Evolutionary conservation across 225 moss, liverwort and hornwort genomes (phyloP).

Genomic region (Marchantia polymorpha): DNA sequence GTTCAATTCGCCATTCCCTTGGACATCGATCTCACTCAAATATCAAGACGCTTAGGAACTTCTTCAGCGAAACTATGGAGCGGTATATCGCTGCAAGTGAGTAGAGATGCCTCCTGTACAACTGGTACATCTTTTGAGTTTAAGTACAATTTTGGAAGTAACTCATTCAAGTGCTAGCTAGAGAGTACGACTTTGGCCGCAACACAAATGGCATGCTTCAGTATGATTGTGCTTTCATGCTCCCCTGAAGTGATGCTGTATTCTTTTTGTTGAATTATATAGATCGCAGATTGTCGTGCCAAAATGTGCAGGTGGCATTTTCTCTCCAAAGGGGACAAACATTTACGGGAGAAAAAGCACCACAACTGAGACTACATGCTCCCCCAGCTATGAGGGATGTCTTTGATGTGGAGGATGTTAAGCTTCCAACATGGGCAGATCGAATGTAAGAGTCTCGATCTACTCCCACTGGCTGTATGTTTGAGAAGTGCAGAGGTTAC

Average conservation of each 20-base stretch:
- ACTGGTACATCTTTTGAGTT: neutral
- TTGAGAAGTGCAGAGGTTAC: too few relatives aligned
- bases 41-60: constrained; percentile 47
- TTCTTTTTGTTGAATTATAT: constrained; percentile 15
- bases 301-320: constrained; percentile 61
- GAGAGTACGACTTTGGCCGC: neutral
- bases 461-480: neutral
- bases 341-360: constrained; percentile 45
- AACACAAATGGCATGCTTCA: too few relatives aligned
- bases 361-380: constrained; percentile 73
- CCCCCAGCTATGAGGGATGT: constrained; percentile 72
- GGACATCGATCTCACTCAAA: constrained; percentile 53
- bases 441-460: constrained; percentile 54
- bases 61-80: constrained; percentile 59
- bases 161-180: neutral
- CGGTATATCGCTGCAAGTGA: constrained; percentile 78
- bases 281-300: constrained; percentile 22
- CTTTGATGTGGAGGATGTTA: constrained; percentile 87
- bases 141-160: neutral
- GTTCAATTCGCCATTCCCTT: constrained; percentile 83
- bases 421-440: constrained; percentile 89
- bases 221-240: neutral
- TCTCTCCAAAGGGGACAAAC: constrained; percentile 57
- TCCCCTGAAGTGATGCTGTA: neutral
- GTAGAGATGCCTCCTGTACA: neutral